These are phyloP conservation scores for Barbarea vulgaris DNA, from an alignment of 345 rosid species.

Conservation along the genomic window DNA sequence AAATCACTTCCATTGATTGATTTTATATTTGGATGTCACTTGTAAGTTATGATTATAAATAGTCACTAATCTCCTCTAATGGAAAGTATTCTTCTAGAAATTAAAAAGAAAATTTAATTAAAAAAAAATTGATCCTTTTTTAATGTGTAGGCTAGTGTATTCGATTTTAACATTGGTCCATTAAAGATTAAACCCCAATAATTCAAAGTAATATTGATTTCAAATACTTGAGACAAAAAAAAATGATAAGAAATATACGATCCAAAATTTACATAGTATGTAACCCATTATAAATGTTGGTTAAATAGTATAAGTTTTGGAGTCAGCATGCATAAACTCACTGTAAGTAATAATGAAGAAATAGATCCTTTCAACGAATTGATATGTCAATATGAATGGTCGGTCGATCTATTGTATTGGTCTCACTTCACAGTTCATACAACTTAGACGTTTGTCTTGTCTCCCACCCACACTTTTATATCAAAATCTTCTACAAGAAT, in stretches of 20 bases:
- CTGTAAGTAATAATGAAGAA: constrained; percentile 27
- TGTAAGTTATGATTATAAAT: background rate
- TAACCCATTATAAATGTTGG: background rate
- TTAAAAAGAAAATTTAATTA: no score
- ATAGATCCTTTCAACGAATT: constrained; percentile 14
- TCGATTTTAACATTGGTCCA: background rate
- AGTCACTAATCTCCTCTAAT: background rate
- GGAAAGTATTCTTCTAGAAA: background rate
- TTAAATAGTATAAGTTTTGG: background rate
- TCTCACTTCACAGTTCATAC: constrained; percentile 40
- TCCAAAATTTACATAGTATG: background rate
- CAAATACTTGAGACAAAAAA: background rate
- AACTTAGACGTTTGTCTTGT: constrained; percentile 27
- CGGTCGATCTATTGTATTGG: constrained; percentile 32
- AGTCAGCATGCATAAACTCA: constrained; percentile 20
- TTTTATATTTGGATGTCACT: constrained; percentile 3
- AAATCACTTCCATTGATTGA: constrained; percentile 12
- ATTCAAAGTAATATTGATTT: background rate
- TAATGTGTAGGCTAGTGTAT: background rate
- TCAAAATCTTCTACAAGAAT: constrained; percentile 2
- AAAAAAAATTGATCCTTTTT: no score
- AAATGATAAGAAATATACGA: background rate
- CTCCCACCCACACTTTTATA: constrained; percentile 35
- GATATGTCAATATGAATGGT: constrained; percentile 35
- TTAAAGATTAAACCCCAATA: background rate